Percentiles rank a stretch among this genome's conserved stretches.
Conservation (phyloP, 1,284 basidiomycete species). For the Trametes polyzona region DNA sequence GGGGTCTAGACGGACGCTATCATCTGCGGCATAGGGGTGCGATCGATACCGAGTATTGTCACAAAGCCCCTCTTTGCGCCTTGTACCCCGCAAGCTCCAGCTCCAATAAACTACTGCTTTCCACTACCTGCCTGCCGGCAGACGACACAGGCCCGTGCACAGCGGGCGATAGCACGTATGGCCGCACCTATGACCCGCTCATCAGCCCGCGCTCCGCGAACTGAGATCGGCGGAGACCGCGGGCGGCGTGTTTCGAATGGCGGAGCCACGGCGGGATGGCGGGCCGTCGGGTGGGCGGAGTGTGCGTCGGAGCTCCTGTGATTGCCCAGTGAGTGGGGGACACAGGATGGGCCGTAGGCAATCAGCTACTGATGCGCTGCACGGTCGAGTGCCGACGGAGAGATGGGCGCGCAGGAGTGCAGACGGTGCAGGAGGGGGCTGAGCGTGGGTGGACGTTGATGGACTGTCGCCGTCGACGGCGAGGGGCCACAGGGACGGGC, state of each 20-base stretch:
- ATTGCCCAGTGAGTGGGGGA: constrained; percentile 1
- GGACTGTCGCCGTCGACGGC: neutral
- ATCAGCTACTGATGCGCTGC: constrained; percentile 4
- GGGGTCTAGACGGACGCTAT: constrained; percentile 12
- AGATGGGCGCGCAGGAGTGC: neutral
- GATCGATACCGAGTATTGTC: constrained; percentile 13
- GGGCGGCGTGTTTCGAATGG: constrained; percentile 8
- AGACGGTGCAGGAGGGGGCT: neutral
- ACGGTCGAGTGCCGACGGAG: neutral
- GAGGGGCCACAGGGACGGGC: neutral
- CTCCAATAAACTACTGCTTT: constrained; percentile 6
- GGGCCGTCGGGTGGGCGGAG: constrained; percentile 7
- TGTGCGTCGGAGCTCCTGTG: constrained; percentile 10
- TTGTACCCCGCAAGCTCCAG: constrained; percentile 2
- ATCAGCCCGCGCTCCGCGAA: constrained; percentile 3
- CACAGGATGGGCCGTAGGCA: constrained; percentile 5
- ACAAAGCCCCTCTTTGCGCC: constrained; percentile 3
- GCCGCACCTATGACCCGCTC: neutral
- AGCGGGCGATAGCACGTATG: neutral
- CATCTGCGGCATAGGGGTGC: constrained; percentile 7
- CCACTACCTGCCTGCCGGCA: too few relatives aligned
- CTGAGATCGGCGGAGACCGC: constrained; percentile 13
- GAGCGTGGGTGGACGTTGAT: neutral
- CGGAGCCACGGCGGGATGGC: constrained; percentile 14
- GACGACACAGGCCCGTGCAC: neutral